These are phyloP conservation scores for Scalesia atractyloides DNA, from an alignment of 129 eudicot species.

Conservation along the genomic window DNA sequence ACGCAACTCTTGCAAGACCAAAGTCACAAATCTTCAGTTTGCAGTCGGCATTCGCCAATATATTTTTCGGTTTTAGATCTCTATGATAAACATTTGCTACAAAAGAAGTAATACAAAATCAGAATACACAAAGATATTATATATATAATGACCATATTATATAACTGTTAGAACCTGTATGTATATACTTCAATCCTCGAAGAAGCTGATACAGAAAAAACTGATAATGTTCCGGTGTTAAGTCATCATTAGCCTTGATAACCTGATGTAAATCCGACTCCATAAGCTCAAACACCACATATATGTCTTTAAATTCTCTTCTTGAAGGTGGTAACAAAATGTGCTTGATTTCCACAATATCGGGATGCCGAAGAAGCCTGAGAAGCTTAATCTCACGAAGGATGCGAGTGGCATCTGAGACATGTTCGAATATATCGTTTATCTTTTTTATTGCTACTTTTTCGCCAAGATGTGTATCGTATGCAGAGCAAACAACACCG, in stretches of 20 bases:
- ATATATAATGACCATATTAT: not conserved
- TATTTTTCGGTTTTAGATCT: conserved; percentile 90
- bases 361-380: conserved; percentile 96
- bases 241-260: conserved; percentile 92
- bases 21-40: conserved; percentile 91
- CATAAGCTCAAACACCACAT: conserved; percentile 95
- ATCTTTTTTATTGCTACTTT: conserved; percentile 95
- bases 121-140: conserved; percentile 13
- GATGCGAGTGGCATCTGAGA: conserved; percentile 94
- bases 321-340: conserved; percentile 92
- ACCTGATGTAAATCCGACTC: conserved; percentile 97
- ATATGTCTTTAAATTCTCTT: conserved; percentile 87
- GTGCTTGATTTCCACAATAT: conserved; percentile 93
- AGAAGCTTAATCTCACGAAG: conserved; percentile 96
- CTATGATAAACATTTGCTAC: conserved; percentile 96
- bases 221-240: conserved; percentile 94
- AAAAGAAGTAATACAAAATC: conserved; percentile 17
- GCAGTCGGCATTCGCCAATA: conserved; percentile 94
- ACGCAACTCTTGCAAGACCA: conserved; percentile 98
- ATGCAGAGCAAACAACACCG: conserved; percentile 97
- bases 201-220: conserved; percentile 95
- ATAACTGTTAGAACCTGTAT: conserved; percentile 60
- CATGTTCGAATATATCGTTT: conserved; percentile 92
- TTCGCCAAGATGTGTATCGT: conserved; percentile 91
- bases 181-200: conserved; percentile 89